These are phyloP conservation scores for Zymoseptoria passerinii DNA, from an alignment of 2,329 filamentous ascomycete genomes.

Conservation along the genomic window DNA sequence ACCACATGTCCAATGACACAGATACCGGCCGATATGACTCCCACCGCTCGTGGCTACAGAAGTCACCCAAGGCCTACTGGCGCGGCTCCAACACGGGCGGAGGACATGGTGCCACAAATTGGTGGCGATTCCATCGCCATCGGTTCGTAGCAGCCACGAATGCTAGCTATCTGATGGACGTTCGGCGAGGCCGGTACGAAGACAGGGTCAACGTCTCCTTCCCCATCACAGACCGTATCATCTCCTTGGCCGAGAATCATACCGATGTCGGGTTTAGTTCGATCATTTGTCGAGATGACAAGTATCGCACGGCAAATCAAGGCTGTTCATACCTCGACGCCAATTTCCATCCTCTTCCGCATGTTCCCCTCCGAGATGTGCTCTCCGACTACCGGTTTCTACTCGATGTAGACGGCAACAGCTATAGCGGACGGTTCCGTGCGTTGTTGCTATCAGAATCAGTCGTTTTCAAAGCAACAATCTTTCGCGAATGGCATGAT, in stretches of 20 bases:
- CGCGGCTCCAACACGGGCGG: constrained; percentile 39
- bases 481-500: constrained; percentile 78
- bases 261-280: too few relatives aligned
- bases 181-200: too few relatives aligned
- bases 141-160: constrained; percentile 63
- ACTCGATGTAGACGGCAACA: constrained; percentile 66
- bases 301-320: background rate
- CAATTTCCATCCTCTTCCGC: constrained; percentile 14
- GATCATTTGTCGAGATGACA: too few relatives aligned
- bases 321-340: background rate
- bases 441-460: constrained; percentile 59
- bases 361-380: constrained; percentile 25
- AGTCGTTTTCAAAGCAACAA: constrained; percentile 66
- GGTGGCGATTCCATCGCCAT: constrained; percentile 63
- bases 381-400: constrained; percentile 55
- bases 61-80: constrained; percentile 34
- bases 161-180: too few relatives aligned
- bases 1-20: too few relatives aligned
- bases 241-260: too few relatives aligned
- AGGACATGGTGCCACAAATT: constrained; percentile 43
- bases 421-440: constrained; percentile 34
- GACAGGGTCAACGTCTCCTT: too few relatives aligned
- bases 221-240: too few relatives aligned
- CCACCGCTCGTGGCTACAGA: too few relatives aligned
- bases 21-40: too few relatives aligned